Evolutionary conservation across 2,329 filamentous ascomycete species (phyloP), one percentile per base, ranked within the genome.

Genomic region (Fusarium haematococcum): DNA sequence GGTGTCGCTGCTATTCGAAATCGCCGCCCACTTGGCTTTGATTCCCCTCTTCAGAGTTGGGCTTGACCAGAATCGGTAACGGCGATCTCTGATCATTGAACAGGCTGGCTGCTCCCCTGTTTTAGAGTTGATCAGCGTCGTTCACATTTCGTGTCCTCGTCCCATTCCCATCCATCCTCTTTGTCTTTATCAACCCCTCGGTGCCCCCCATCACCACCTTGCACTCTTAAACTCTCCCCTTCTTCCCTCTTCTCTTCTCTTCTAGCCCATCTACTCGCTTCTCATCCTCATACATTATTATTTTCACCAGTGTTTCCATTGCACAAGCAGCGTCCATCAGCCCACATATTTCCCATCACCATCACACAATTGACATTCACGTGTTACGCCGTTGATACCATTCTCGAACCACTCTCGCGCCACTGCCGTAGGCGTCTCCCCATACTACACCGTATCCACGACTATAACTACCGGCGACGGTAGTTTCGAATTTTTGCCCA

Each of bases 391-490:
- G 59, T 70, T 57, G 65, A 65, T 74, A 60, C 73, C 62, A 65
- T 69, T 59, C 62, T 80, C 79, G 74, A 80, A 80, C 78, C 76
- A 79, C 70, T 62, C 73, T 79, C 75, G 73, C 76, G 58, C 76
- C 75, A 80, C 69, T 71, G 37, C 67, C 43, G 48, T 67, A 58
- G 59, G 62, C 69, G 61, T 79, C 76, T 75, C 67, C 69, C 62
- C 75, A 79, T 75, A 68, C 62, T 56, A 68, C 71, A 78, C 69
- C 72, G 68, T 75, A 64, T 69, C 71, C 70, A 75, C 69, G 59
- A 71, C 68, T 79, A 79, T 79, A 79, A 77, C 71, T 78, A 73
- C 70, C 68, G 59, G 48, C 72, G 68, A 68, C 76, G 65, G 70
- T 59, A 69, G 70, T 79, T 61, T 63, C 56, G 20, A 39, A 50